Base-by-base conservation (phyloP, 441 rosid genomes). In the Croton setiger region DNA sequence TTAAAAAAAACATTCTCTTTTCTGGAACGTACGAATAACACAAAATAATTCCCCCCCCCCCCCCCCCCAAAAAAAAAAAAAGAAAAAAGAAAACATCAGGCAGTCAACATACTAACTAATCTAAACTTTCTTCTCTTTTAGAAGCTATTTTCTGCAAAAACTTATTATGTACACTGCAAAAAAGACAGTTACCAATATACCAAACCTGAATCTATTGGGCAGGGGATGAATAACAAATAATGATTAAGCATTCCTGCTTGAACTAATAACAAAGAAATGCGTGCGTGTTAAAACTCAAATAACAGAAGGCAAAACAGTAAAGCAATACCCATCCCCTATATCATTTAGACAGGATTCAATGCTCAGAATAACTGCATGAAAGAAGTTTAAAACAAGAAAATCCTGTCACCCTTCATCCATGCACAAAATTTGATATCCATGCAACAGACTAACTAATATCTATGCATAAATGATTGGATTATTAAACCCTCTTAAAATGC, bases 91-190 rank as follows among this genome's bases (percentile, higher is more conserved):
- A 23, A 31, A 44, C 44, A 33, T 33, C 18, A 11, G 56, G 44
- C 45, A 57, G 45, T 27, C 23, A 33, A 68, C 55, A 58, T 48
- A n/a, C 37, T 15, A 65, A 18, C 23, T 10, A 65, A 23, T 18
- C n/a, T 68, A 33, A 68, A 11, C 65, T 47, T 36, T 48, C 36
- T 35, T 35, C 48, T 35, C 35, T 59, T 60, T 15, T 33, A 44
- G 41, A 41, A 41, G 61, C 27, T 12, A 69, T 14, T 5, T 18
- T 57, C 53, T 56, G 35, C 23, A 27, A 47, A 10, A 23, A 23
- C 37, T 45, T 41, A 67, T 31, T n/a, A 14, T 17, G 15, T 54
- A 15, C 0, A 4, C 39, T 48, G 64, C 49, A 36, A 35, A 3
- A 69, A 20, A 49, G 37, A 61, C 37, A 35, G 8, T 59, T 45